Evolutionary conservation across 768 basidiomycete genomes (phyloP).

Genomic region (Leccinum rimulosum): DNA sequence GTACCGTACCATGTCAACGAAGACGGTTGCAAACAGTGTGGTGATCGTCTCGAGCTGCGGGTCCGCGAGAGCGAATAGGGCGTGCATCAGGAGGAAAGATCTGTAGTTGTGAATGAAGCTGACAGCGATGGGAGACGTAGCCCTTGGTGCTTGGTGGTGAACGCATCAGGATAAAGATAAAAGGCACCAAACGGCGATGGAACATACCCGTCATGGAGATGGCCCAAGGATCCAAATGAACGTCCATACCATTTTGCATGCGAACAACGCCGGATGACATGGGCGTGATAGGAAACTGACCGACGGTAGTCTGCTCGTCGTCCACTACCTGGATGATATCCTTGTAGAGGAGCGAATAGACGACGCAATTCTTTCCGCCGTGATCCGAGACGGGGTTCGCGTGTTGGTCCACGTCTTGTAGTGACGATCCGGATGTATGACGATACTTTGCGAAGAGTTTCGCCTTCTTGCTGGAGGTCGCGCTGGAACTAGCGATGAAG

Average conservation of each 20-base stretch:
- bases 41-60: constrained; percentile 15
- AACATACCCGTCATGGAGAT: constrained; percentile 9
- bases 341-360: constrained; percentile 19
- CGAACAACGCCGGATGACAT: constrained; percentile 20
- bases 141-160: constrained; percentile 6
- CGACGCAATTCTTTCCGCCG: constrained; percentile 23
- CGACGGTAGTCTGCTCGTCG: background rate
- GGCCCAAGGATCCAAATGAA: constrained; percentile 15
- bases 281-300: constrained; percentile 5
- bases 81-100: constrained; percentile 21
- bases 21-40: constrained; percentile 15
- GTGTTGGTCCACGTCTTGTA: constrained; percentile 13
- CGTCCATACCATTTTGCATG: constrained; percentile 15
- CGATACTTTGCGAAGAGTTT: constrained; percentile 23
- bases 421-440: constrained; percentile 1
- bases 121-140: constrained; percentile 18
- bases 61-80: constrained; percentile 23
- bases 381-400: constrained; percentile 12
- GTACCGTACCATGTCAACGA: constrained; percentile 21
- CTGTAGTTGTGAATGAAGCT: constrained; percentile 20
- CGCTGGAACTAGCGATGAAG: constrained; percentile 19
- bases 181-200: background rate
- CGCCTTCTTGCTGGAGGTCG: constrained; percentile 17
- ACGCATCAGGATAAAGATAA: background rate
- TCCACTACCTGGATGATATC: constrained; percentile 6